phyloP scores from a whole-genome alignment of 306 rosid species.

The Hylodesmum podocarpum region DNA sequence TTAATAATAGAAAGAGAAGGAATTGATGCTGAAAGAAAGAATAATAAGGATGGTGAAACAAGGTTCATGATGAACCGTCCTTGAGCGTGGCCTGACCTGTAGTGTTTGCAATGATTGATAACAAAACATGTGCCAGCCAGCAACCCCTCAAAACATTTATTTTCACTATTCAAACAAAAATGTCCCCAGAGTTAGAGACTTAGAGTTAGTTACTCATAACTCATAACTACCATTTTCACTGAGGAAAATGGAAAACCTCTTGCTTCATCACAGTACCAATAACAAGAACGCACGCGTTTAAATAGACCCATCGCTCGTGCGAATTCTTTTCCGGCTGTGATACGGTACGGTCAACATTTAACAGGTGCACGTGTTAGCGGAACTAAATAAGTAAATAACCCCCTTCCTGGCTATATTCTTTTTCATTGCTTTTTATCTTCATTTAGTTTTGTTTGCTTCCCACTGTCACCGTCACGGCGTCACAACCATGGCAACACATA shows the following conservation, averaged over 20 bases:
- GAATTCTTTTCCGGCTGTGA: conserved; percentile 19
- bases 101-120: conserved; percentile 29
- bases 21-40: no score
- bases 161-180: neutral
- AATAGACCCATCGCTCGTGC: conserved; percentile 61
- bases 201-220: no score
- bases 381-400: neutral
- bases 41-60: neutral
- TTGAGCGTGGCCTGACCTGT: conserved; percentile 32
- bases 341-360: conserved; percentile 21
- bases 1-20: no score
- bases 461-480: no score
- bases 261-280: no score
- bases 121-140: conserved; percentile 36
- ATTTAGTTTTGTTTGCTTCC: no score
- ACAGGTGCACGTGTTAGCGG: conserved; percentile 23
- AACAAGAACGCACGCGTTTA: conserved; percentile 53
- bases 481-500: conserved; percentile 47
- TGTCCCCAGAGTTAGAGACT: neutral
- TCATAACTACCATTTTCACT: neutral
- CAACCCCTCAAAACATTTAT: neutral
- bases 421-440: neutral
- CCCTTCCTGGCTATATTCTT: neutral
- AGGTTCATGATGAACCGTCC: conserved; percentile 8
- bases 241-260: neutral